phyloP scores from a whole-genome alignment of 441 rosid genomes.

The Dalechampia spathulata region DNA sequence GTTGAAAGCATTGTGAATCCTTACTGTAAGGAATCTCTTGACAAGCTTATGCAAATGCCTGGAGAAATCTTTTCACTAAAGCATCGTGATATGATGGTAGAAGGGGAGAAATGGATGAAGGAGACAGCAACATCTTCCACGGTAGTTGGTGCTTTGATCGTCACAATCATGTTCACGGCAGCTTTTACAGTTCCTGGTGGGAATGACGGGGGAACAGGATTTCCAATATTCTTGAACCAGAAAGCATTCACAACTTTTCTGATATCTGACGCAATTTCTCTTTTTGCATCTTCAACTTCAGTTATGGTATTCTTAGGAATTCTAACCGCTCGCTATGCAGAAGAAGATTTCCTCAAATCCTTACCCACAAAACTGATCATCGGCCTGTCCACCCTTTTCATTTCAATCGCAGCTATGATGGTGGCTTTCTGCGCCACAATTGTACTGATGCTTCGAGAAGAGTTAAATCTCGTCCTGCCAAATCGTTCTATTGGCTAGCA shows the following conservation, averaged over 20 bases:
- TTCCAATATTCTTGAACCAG: not conserved
- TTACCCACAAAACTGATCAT: conserved; percentile 15
- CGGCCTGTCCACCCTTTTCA: conserved; percentile 11
- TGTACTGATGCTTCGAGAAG: not conserved
- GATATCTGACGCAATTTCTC: conserved; percentile 10
- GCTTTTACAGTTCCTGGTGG: conserved; percentile 16
- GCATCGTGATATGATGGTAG: not conserved
- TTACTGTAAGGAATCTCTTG: not conserved
- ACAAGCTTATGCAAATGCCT: not conserved
- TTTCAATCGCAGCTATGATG: conserved; percentile 17
- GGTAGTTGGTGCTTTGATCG: conserved; percentile 11
- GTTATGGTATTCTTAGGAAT: not conserved
- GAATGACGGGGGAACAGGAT: not conserved
- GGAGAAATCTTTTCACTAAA: not conserved
- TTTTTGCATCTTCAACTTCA: conserved; percentile 9
- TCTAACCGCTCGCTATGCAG: conserved; percentile 7
- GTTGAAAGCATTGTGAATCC: conserved; percentile 1
- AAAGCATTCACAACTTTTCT: conserved; percentile 1
- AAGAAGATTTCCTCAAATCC: conserved; percentile 12
- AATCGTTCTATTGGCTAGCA: not conserved
- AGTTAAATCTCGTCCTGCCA: not conserved
- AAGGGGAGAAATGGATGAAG: conserved; percentile 19
- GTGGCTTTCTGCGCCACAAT: conserved; percentile 9
- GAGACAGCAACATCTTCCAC: conserved; percentile 10
- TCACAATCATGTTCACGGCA: conserved; percentile 13